phyloP scores from a whole-genome alignment of 371 early-diverging fungal genomes.

The Gilbertella persicaria region DNA sequence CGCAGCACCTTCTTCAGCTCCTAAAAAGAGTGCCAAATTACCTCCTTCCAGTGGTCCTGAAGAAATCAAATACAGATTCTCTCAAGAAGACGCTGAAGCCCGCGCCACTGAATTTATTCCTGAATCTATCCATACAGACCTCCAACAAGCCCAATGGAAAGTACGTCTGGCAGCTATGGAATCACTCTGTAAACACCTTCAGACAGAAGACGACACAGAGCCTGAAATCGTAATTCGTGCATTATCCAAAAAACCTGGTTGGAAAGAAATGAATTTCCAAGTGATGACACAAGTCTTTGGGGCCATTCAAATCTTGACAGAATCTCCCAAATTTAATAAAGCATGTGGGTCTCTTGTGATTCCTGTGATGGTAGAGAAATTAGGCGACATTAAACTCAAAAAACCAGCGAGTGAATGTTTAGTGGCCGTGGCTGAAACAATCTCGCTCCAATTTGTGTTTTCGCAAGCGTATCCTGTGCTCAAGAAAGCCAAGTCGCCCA shows the following conservation, averaged over 20 bases:
- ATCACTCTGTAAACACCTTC: slow-evolving; percentile 63
- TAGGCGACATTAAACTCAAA: slow-evolving; percentile 93
- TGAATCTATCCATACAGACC: slow-evolving; percentile 55
- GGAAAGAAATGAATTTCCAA: slow-evolving; percentile 97
- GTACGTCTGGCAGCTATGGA: slow-evolving; percentile 85
- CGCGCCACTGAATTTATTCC: slow-evolving; percentile 66
- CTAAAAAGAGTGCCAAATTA: slow-evolving; percentile 55
- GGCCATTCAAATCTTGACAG: slow-evolving; percentile 69
- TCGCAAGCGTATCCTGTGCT: slow-evolving; percentile 76
- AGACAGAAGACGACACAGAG: slow-evolving; percentile 58
- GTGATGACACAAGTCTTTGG: slow-evolving; percentile 70
- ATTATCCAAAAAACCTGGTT: slow-evolving; percentile 84
- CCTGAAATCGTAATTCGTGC: slow-evolving; percentile 84
- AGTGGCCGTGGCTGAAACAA: slow-evolving; percentile 71
- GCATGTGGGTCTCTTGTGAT: slow-evolving; percentile 77
- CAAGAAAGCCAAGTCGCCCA: slow-evolving; percentile 85
- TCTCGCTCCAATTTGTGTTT: slow-evolving; percentile 80
- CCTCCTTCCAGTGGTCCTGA: slow-evolving; percentile 60
- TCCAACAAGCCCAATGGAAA: slow-evolving; percentile 86
- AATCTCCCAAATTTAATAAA: slow-evolving; percentile 66
- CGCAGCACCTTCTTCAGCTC: slow-evolving; percentile 35
- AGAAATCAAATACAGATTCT: slow-evolving; percentile 66
- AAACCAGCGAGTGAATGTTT: slow-evolving; percentile 80
- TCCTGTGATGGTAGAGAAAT: slow-evolving; percentile 78
- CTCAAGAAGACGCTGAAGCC: slow-evolving; percentile 69